Evolutionary conservation across 2,329 filamentous ascomycete genomes (phyloP).

Genomic region (Pleomassaria siparia): DNA sequence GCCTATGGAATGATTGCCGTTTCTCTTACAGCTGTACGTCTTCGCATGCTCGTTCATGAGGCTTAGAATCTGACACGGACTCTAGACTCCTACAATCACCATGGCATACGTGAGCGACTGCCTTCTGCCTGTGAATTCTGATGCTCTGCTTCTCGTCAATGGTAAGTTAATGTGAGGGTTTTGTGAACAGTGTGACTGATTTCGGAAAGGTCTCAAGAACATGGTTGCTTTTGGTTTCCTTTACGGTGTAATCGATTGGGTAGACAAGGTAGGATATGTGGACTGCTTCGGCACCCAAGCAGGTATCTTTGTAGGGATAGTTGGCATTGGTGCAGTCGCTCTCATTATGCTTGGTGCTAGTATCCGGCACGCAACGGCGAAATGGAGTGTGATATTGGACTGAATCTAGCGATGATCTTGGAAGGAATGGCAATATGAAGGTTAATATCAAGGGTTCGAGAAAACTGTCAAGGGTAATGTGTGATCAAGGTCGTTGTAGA

Average conservation of each 20-base stretch:
- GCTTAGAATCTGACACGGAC: background rate
- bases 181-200: constrained; percentile 13
- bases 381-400: constrained; percentile 41
- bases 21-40: constrained; percentile 40
- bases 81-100: constrained; percentile 28
- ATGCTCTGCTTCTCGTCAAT: constrained; percentile 42
- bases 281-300: constrained; percentile 42
- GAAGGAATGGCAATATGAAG: too few species aligned
- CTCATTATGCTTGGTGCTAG: constrained; percentile 35
- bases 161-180: constrained; percentile 11
- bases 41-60: background rate
- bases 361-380: constrained; percentile 34
- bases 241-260: constrained; percentile 50
- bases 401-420: background rate
- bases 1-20: constrained; percentile 51
- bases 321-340: constrained; percentile 33
- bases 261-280: constrained; percentile 37
- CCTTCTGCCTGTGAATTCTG: constrained; percentile 40
- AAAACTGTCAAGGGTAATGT: too few species aligned
- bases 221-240: constrained; percentile 53
- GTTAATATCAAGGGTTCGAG: too few species aligned
- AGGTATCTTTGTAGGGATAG: constrained; percentile 39
- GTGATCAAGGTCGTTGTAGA: too few species aligned
- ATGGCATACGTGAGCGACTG: constrained; percentile 50
- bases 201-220: constrained; percentile 40